phyloP scores from a whole-genome alignment of 306 rosid genomes.

The Quercus ilex region DNA sequence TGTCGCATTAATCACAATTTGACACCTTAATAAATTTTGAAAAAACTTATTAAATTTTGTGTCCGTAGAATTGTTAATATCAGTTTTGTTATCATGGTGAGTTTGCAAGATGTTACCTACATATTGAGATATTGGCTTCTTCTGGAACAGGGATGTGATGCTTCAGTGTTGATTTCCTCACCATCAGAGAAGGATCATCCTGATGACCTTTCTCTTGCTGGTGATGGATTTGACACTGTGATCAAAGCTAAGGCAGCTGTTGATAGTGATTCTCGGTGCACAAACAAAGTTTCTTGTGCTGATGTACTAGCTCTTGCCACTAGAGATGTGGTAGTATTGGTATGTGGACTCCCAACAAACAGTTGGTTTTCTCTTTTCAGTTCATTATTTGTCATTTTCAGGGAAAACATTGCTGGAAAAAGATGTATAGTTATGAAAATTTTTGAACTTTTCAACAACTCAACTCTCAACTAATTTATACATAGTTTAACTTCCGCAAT shows the following conservation, averaged over 20 bases:
- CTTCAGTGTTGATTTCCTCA: constrained; percentile 31
- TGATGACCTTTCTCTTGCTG: constrained; percentile 38
- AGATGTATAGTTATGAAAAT: too few species aligned
- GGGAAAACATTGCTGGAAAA: background rate
- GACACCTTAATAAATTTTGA: too few species aligned
- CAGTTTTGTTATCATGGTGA: background rate
- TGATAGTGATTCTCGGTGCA: constrained; percentile 28
- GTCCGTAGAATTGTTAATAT: too few species aligned
- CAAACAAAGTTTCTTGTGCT: constrained; percentile 43
- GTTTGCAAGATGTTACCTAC: background rate
- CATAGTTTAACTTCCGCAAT: background rate
- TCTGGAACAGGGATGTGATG: constrained; percentile 39
- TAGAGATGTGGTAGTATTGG: constrained; percentile 36
- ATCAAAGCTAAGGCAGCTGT: constrained; percentile 43
- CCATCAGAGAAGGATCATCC: constrained; percentile 46
- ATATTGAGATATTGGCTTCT: background rate
- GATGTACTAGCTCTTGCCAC: constrained; percentile 45
- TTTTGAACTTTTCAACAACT: too few species aligned
- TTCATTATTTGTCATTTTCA: background rate
- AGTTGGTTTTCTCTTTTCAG: too few species aligned
- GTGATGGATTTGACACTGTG: constrained; percentile 48
- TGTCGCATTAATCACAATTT: too few species aligned
- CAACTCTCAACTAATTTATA: background rate
- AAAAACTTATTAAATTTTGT: too few species aligned
- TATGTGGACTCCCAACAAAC: background rate